Evolutionary conservation across 495 filamentous ascomycete species (phyloP), one percentile per base, ranked within the genome.

Genomic region (Penicillium salamii): DNA sequence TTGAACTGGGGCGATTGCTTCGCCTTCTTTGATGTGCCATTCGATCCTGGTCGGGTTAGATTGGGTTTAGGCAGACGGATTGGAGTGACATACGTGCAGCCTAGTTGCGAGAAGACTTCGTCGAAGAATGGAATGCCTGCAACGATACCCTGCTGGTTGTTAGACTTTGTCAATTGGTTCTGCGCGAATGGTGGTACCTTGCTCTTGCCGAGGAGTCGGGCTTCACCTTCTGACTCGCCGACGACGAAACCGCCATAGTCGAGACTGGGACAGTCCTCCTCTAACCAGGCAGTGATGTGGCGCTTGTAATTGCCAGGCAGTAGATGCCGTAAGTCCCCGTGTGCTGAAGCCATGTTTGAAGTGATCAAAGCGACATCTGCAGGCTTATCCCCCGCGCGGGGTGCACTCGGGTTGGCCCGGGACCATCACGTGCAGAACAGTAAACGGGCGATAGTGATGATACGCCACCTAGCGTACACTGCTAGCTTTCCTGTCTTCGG

Each of bases 201-300:
- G 49, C 84, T 89, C 73, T 97, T 98, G n/a, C 89, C 90, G 59
- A 91, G 82, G 31, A 98, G 75, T 9, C 84, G 88, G 2, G 93
- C 95, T 52, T 87, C 88, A 33, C 85, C 84, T 5, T 76, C 73
- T 14, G 79, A 75, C 48, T 91, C 84, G 39, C 93, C 93, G 11
- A 98, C 93, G 7, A 98, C 93, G 61, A 95, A 98, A 33, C 93
- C 93, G 54, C 91, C 95, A 63, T 96, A 96, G 72, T 98, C 93
- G 65, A 95, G 91, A 26, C 89, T 91, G 2, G 93, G 93, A 18
- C 90, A 92, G 71, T 98, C 93, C 70, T 98, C 93, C 50, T 89
- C 86, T 5, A 96, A 84, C 95, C 95, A 98, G 46, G 79, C 65
- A 2, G 87, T 77, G 44, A 98, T 81, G 42, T 86, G 78, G 24